These are phyloP conservation scores for Cladophialophora yegresii DNA, from an alignment of 2,329 filamentous ascomycete species.

Conservation along the genomic window DNA sequence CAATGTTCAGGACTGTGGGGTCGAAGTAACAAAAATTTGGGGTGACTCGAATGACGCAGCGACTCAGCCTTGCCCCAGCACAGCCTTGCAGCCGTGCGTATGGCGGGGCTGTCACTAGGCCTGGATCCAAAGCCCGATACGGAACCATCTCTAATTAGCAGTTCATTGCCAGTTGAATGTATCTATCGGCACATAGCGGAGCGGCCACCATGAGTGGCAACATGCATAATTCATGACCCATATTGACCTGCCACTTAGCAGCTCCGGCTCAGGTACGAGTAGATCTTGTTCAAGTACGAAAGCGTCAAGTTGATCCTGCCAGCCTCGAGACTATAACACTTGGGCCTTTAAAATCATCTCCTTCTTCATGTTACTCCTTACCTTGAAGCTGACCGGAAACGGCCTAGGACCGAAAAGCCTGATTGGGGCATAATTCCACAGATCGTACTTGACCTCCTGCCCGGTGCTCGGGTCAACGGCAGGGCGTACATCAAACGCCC, in stretches of 20 bases:
- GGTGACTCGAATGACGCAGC: background rate
- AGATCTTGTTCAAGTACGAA: no score
- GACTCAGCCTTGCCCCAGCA: background rate
- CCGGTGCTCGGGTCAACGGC: slow-evolving; percentile 9
- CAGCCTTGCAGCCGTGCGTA: background rate
- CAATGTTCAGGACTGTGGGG: background rate
- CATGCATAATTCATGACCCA: no score
- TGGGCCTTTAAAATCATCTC: slow-evolving; percentile 6
- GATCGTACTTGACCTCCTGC: slow-evolving; percentile 1
- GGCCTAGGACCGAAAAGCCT: slow-evolving; percentile 17
- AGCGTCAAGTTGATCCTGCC: background rate
- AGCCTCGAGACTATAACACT: background rate
- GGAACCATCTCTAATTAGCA: no score
- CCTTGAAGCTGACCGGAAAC: slow-evolving; percentile 14
- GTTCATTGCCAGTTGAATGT: no score
- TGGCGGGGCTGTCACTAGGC: no score
- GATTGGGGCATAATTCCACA: slow-evolving; percentile 13
- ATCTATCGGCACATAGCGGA: no score
- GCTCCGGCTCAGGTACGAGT: no score
- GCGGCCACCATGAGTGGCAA: no score
- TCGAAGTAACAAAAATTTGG: background rate
- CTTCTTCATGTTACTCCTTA: slow-evolving; percentile 5
- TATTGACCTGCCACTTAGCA: no score
- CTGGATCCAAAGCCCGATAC: no score
- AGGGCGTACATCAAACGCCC: slow-evolving; percentile 19